Percentiles rank a stretch among this genome's conserved stretches.
phyloP scores from a whole-genome alignment of 2,329 filamentous ascomycete genomes.

The Orbilia blumenaviensis region DNA sequence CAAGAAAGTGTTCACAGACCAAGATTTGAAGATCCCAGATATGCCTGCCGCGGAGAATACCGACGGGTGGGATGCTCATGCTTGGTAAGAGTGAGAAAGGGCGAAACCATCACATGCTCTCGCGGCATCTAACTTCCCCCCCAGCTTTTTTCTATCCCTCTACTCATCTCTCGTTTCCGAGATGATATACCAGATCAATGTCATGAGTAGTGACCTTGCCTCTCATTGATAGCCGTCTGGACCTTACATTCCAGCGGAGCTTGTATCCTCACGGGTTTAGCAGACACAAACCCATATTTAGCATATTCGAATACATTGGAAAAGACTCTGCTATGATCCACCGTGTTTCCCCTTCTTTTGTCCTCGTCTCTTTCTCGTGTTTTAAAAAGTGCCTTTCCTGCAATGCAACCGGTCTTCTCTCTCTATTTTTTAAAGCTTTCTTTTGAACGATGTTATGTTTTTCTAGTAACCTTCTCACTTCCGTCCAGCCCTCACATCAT shows the following conservation, averaged over 20 bases:
- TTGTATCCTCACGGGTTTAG: background rate
- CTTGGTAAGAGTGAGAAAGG: constrained; percentile 30
- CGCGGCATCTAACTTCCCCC: background rate
- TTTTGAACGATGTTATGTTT: constrained; percentile 5
- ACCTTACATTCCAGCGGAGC: background rate
- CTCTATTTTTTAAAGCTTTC: too few species aligned
- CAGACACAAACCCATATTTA: background rate
- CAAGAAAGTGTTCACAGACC: constrained; percentile 24
- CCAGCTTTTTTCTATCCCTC: background rate
- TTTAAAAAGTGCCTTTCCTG: constrained; percentile 28
- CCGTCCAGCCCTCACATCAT: background rate
- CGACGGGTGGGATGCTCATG: constrained; percentile 47
- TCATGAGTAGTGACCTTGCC: background rate
- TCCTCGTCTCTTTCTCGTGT: background rate
- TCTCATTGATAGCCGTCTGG: background rate
- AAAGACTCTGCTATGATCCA: background rate
- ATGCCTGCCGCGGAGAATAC: constrained; percentile 29
- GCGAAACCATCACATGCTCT: background rate
- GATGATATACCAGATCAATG: background rate
- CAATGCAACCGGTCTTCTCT: background rate
- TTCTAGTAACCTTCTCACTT: background rate
- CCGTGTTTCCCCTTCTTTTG: background rate
- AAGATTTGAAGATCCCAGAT: constrained; percentile 41
- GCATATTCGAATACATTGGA: background rate
- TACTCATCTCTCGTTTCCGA: background rate